Base-by-base conservation (phyloP, 2,329 filamentous ascomycete genomes). In the Penicillium verrucosum region DNA sequence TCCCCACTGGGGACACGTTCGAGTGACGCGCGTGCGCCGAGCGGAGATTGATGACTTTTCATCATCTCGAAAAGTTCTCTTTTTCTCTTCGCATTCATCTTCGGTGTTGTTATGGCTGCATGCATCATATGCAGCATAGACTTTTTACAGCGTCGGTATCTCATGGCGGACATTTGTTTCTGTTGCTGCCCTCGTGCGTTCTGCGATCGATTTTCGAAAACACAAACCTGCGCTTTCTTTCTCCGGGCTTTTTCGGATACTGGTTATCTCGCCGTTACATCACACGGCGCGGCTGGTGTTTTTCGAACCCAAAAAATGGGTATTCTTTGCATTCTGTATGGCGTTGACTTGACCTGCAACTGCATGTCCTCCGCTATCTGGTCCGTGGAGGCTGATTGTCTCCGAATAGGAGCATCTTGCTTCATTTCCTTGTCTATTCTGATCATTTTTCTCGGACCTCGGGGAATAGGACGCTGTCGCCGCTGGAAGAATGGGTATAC, bases 291-390 rank as follows among this genome's bases (percentile, higher is more conserved):
- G 46, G 32, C 51, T 54, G 54, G 58, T 62, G 53, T 50, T 41
- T 59, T 60, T 59, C 49, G 51, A 53, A 56, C 36, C 34, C 40
- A 52, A 44, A 44, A 53, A 48, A 38, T 53, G 65, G 68, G 63
- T 63, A 72, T 72, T 60, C 66, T 61, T 74, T 74, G 73, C 73
- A 75, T 75, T 75, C 63, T 70, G 65, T 73, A 68, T 72, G 73
- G 73, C 73, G 73, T 75, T 75, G 69, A 70, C 71, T 72, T 71
- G 70, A 73, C 68, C 68, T 70, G 65, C 67, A 68, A 64, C 62
- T 60, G 65, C 65, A 61, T 60, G 53, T 71, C 68, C 68, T 73
- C 67, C 70, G 59, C 63, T 65, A 57, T 60, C 60, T 64, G 71
- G 66, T 69, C 68, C 67, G 66, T 65, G 66, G 68, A 66, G 67